Conservation (phyloP, 257 asterid genomes). For the Przewalskia tangutica region DNA sequence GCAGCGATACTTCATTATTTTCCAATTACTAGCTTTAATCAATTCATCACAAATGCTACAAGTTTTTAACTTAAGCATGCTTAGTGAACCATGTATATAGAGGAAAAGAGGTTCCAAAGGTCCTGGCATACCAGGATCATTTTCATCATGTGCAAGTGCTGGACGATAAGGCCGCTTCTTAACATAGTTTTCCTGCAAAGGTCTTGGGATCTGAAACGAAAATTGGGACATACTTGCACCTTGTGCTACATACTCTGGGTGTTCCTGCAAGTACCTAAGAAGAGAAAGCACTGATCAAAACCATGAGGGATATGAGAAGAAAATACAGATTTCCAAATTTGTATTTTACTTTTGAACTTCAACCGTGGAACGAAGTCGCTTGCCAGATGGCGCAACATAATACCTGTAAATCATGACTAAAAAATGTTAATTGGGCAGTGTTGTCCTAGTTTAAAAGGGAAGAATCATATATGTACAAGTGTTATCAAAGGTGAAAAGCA, state of each 20-base stretch:
- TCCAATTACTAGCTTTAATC: background rate
- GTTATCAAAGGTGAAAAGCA: no score
- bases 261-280: conserved; percentile 54
- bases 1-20: background rate
- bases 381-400: conserved; percentile 69
- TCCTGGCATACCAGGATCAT: conserved; percentile 6
- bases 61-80: background rate
- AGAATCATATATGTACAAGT: background rate
- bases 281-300: conserved; percentile 11
- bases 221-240: conserved; percentile 54
- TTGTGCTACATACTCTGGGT: conserved; percentile 39
- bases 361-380: conserved; percentile 73
- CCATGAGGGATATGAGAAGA: background rate
- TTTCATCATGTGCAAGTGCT: conserved; percentile 21
- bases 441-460: background rate
- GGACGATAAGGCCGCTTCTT: conserved; percentile 44
- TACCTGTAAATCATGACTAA: conserved; percentile 36
- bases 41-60: background rate
- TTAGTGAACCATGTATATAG: background rate
- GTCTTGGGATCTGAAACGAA: conserved; percentile 89
- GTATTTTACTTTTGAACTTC: conserved; percentile 52
- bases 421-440: background rate
- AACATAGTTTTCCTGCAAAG: conserved; percentile 62
- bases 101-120: conserved; percentile 9
- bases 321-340: background rate